Percentiles rank a stretch among this genome's conserved stretches.
Evolutionary conservation across 768 basidiomycete species (phyloP).

Genomic region (Panaeolus papilionaceus): DNA sequence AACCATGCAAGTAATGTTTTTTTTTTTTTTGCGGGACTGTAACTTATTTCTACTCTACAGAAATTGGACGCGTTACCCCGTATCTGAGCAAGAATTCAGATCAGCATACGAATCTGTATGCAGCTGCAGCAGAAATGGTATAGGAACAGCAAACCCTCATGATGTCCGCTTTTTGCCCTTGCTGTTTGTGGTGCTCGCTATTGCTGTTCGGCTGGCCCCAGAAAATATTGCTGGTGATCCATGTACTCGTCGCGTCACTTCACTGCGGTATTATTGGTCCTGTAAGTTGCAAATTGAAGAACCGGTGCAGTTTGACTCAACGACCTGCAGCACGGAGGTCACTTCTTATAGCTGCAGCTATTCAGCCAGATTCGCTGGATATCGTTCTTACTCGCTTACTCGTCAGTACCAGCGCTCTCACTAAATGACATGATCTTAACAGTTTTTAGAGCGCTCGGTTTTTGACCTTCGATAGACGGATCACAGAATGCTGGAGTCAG

Average conservation of each 20-base stretch:
- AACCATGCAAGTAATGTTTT: slow-evolving; percentile 58
- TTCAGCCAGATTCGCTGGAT: slow-evolving; percentile 92
- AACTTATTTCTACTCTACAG: slow-evolving; percentile 44
- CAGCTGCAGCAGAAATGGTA: slow-evolving; percentile 63
- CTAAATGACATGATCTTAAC: background rate
- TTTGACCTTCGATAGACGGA: slow-evolving; percentile 77
- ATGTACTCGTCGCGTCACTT: slow-evolving; percentile 75
- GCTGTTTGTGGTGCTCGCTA: slow-evolving; percentile 92
- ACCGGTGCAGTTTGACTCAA: slow-evolving; percentile 22
- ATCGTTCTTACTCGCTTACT: slow-evolving; percentile 91
- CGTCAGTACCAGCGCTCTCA: slow-evolving; percentile 52
- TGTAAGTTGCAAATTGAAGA: slow-evolving; percentile 60
- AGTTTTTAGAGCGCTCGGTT: slow-evolving; percentile 56
- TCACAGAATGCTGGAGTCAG: slow-evolving; percentile 97
- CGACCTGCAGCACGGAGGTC: slow-evolving; percentile 74
- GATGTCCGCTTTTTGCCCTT: slow-evolving; percentile 88
- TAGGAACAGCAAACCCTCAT: slow-evolving; percentile 67
- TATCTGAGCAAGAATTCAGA: slow-evolving; percentile 86
- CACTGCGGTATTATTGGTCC: slow-evolving; percentile 93
- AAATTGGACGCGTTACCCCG: slow-evolving; percentile 93
- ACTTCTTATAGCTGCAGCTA: slow-evolving; percentile 89
- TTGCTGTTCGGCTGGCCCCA: slow-evolving; percentile 84
- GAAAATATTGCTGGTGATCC: slow-evolving; percentile 85
- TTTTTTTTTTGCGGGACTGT: slow-evolving; percentile 15
- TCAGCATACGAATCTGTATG: slow-evolving; percentile 69